Evolutionary conservation across 2,329 filamentous ascomycete genomes (phyloP), one percentile per base, ranked within the genome.

Genomic region (Hymenoscyphus albidus): DNA sequence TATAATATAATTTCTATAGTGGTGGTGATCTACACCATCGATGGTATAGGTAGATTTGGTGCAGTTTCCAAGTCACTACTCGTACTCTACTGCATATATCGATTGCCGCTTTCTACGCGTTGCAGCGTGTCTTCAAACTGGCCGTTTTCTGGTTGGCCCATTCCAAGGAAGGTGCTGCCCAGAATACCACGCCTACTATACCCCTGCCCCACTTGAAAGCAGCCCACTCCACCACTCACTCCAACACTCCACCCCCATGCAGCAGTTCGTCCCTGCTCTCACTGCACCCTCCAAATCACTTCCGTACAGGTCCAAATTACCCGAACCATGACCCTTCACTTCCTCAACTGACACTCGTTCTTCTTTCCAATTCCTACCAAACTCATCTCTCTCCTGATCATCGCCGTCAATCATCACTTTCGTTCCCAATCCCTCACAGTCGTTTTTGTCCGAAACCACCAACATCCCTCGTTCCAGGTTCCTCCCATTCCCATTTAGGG

Each of bases 331-430:
- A 13, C 48, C n/a, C 9, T n/a, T 54, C 48, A 27, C 48, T 54
- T 54, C 48, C 10, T 22, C 44, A 18, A 22, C 18, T 51, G 44
- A 22, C 44, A 4, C 44, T 51, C 44, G 44, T 51, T 22, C 18
- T 51, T 9, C 6, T 18, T 51, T 6, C n/a, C 18, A 22, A 6
- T n/a, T n/a, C 42, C 2, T 44, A 13, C 16, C 48, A 22, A 54
- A 18, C 48, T 54, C 48, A 13, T 54, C 18, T 22, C n/a, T 54
- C 13, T 13, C 48, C 48, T 27, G 48, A 54, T 54, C 48, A 22
- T 27, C 48, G 22, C n/a, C 55, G 31, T 58, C 55, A 39, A 58
- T 31, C 55, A 58, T 58, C 55, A 58, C 55, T 35, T 39, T 58
- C 55, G 55, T 58, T 58, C n/a, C 31, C 3, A n/a, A 54, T 35